These are phyloP conservation scores for Entomortierella parvispora DNA, from an alignment of 192 early-diverging fungal genomes.

Conservation along the genomic window DNA sequence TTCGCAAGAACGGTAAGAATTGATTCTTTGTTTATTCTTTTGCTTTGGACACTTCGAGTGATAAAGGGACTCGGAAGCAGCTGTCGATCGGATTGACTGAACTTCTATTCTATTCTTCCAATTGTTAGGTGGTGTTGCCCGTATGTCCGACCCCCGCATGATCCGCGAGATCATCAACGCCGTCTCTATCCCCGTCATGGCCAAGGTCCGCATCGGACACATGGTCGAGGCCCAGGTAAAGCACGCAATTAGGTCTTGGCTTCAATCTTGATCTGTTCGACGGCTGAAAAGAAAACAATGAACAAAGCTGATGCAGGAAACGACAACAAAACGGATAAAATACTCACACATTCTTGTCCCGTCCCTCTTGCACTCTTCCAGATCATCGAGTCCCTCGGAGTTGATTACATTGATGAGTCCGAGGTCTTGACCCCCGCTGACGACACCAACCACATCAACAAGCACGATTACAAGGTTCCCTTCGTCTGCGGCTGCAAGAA, in stretches of 20 bases:
- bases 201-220: conserved; percentile 98
- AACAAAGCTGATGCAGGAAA: too few relatives aligned
- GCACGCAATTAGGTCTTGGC: not conserved
- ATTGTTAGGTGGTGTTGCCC: conserved; percentile 84
- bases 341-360: not conserved
- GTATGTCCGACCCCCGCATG: conserved; percentile 99
- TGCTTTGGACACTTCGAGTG: not conserved
- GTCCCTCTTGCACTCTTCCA: conserved; percentile 26
- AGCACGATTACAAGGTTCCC: conserved; percentile 91
- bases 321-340: not conserved
- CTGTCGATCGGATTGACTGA: not conserved
- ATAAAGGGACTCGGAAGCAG: not conserved
- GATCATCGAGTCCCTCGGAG: conserved; percentile 89
- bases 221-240: conserved; percentile 94
- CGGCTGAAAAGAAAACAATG: too few relatives aligned
- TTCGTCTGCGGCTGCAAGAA: conserved; percentile 98
- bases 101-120: not conserved
- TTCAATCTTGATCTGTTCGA: not conserved
- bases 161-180: conserved; percentile 96
- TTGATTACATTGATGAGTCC: conserved; percentile 98
- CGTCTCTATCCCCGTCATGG: conserved; percentile 99
- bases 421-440: conserved; percentile 97
- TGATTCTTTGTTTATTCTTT: not conserved
- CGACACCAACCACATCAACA: conserved; percentile 95
- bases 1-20: conserved; percentile 87